A percentile compares a stretch with the other conserved stretches of the same genome.
Evolutionary conservation across 352 stramenopile genomes (phyloP).

Genomic region (Phytopythium litorale): DNA sequence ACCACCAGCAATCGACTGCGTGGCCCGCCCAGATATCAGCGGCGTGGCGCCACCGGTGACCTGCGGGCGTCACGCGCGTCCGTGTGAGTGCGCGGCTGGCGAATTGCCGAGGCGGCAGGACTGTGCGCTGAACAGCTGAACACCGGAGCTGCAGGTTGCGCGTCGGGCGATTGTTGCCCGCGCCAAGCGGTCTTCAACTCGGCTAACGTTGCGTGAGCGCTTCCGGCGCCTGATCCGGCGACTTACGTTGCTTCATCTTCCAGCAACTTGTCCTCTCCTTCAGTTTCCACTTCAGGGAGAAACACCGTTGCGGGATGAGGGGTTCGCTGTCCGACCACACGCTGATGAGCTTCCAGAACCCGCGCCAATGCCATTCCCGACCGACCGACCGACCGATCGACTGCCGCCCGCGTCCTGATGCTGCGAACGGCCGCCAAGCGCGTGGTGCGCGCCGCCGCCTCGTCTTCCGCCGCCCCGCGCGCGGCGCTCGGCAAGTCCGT

Average conservation of each 20-base stretch:
- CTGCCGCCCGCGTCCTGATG: constrained; percentile 19
- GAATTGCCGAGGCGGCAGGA: neutral
- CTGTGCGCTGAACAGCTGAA: neutral
- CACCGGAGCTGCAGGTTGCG: neutral
- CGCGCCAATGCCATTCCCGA: constrained; percentile 6
- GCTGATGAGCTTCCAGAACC: neutral
- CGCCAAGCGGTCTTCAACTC: constrained; percentile 1
- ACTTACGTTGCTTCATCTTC: neutral
- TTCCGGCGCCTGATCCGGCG: neutral
- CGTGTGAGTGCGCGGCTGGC: neutral
- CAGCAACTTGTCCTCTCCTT: neutral
- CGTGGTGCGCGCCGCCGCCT: constrained; percentile 23
- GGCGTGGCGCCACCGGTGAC: neutral
- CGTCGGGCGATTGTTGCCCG: neutral
- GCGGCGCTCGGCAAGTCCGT: constrained; percentile 12
- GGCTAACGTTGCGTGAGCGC: neutral
- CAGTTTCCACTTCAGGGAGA: constrained; percentile 4
- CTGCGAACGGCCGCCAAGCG: constrained; percentile 46
- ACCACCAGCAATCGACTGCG: neutral
- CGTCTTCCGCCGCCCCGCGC: constrained; percentile 10
- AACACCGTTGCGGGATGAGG: constrained; percentile 1
- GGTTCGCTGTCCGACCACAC: neutral
- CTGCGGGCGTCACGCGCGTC: neutral
- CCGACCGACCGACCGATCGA: constrained; percentile 1
- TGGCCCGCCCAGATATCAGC: constrained; percentile 2